phyloP scores from a whole-genome alignment of 306 rosid genomes.

The Trifolium pratense region DNA sequence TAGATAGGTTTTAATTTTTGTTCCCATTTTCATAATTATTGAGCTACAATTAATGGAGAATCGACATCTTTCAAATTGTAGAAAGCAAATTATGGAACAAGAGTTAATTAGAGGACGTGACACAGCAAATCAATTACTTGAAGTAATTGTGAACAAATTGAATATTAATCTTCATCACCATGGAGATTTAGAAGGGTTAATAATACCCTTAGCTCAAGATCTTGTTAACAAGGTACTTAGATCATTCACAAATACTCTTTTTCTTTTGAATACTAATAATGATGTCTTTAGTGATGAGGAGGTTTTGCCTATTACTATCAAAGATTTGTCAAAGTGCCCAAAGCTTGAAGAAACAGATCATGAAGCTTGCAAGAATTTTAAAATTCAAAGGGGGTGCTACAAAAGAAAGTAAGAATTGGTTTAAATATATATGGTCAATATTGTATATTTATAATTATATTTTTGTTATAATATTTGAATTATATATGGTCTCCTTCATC shows the following conservation, averaged over 20 bases:
- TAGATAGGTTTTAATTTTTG: too few species aligned
- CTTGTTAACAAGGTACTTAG: constrained; percentile 32
- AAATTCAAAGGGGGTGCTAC: constrained; percentile 30
- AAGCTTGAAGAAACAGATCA: background rate
- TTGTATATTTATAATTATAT: too few species aligned
- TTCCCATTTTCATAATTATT: too few species aligned
- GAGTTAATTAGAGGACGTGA: constrained; percentile 40
- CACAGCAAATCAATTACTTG: constrained; percentile 39
- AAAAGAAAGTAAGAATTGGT: constrained; percentile 46
- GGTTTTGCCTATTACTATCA: background rate
- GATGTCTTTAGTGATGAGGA: background rate
- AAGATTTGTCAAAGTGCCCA: constrained; percentile 4
- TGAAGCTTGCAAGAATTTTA: background rate
- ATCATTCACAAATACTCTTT: constrained; percentile 43
- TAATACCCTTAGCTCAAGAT: constrained; percentile 16
- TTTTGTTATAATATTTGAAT: too few species aligned
- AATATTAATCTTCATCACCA: background rate
- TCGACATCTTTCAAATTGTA: background rate
- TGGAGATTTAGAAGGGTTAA: background rate
- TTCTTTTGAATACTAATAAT: constrained; percentile 27
- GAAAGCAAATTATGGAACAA: constrained; percentile 21
- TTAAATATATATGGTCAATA: too few species aligned
- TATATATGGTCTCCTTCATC: too few species aligned
- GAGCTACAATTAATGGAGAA: constrained; percentile 14
- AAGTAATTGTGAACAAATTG: constrained; percentile 18